Evolutionary conservation across 768 basidiomycete species (phyloP), one percentile per base, ranked within the genome.

Genomic region (Termitomyces sp.): DNA sequence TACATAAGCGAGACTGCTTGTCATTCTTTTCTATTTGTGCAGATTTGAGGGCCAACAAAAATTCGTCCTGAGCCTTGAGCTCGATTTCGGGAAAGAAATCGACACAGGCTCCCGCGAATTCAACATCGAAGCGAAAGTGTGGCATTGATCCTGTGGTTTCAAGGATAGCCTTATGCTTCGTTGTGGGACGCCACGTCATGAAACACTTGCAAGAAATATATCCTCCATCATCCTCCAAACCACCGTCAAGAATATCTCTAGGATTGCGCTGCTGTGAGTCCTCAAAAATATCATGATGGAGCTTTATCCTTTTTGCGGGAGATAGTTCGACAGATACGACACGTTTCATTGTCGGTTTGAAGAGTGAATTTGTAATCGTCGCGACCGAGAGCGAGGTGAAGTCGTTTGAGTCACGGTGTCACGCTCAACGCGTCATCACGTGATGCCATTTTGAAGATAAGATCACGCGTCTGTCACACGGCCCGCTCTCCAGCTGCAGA

Each of bases 41-140:
- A 2, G 81, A 82, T 56, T 73, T 77, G 19, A 85, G 72, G 17
- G 78, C 73, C n/a, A 86, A 52, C n/a, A 66, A 66, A 25, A 86
- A 62, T 40, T 69, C 68, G 54, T 82, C 78, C 3, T 70, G 67
- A 6, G 77, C 68, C 37, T 72, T 68, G 56, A 83, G 72, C 34
- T 70, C 52, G 9, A 86, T 66, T 23, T 69, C 61, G 9, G 65
- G 51, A 43, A 78, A 70, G 58, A 71, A 67, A 1, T 69, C 57
- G 25, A 67, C 56, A 42, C 67, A 72, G 23, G 51, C 53, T 44
- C 75, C 73, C 4, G 69, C 62, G 19, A 82, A 65, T 47, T 69
- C 63, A 40, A 79, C 71, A 27, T 78, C 75, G 57, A 81, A 75
- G 41, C 69, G 69, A 57, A 69, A 63, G 34, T 32, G 58, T 59